Conservation (phyloP, 2,329 filamentous ascomycete species). For the Lizonia empirigonia region DNA sequence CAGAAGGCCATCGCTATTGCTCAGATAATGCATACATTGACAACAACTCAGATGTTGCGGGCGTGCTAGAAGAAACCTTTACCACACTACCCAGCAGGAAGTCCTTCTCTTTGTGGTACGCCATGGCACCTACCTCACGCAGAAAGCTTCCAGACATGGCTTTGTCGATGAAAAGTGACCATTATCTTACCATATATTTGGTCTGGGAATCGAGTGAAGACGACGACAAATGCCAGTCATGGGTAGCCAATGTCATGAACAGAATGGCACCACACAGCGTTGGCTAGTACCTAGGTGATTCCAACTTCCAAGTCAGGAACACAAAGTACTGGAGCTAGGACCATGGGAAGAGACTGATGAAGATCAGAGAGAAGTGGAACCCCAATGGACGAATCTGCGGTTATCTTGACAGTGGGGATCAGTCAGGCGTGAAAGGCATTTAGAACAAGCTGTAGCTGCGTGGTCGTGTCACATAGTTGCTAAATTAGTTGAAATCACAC, state of each 20-base stretch:
- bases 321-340: neutral
- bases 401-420: too few species aligned
- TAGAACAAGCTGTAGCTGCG: too few species aligned
- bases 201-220: too few species aligned
- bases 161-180: neutral
- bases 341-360: neutral
- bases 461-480: too few species aligned
- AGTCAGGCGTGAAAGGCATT: too few species aligned
- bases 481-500: too few species aligned
- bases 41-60: neutral
- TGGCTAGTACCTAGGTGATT: neutral
- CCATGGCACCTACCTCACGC: neutral
- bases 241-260: too few species aligned
- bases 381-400: too few species aligned
- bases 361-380: too few species aligned
- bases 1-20: neutral
- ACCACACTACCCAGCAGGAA: neutral
- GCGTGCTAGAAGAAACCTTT: neutral
- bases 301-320: too few species aligned
- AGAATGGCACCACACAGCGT: too few species aligned
- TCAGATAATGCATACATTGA: neutral
- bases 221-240: too few species aligned
- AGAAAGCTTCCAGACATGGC: neutral
- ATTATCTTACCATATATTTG: neutral
- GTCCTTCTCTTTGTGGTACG: neutral